Base-by-base conservation (phyloP, 2,329 filamentous ascomycete genomes). In the Sporothrix brasiliensis region DNA sequence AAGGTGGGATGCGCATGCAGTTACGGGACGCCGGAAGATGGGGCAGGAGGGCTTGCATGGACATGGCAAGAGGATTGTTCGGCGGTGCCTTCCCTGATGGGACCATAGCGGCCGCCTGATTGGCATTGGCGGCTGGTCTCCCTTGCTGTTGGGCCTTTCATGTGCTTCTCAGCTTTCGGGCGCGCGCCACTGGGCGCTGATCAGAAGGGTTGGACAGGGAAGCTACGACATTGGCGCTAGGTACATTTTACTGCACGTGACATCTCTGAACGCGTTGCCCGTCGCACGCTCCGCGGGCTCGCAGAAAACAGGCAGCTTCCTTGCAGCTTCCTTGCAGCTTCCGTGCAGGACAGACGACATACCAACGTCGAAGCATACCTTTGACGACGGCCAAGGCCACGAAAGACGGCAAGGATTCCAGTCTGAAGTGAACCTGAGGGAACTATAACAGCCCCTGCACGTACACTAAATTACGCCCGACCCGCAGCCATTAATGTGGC, bases 21-120 rank as follows among this genome's bases (percentile, higher is more conserved):
- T 49, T 49, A 16, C 44, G 61, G 61, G 44, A 44, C 47, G 30
- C 65, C 30, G 34, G 50, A n/a, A 54, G 65, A 27, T 44, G 65
- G 30, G 65, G 50, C 58, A 56, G 41, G 21, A 30, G 49, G 50
- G 34, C 27, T 27, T 54, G 65, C 44, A 49, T 30, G 41, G 41
- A 44, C 30, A 16, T 9, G 44, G 49, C 16, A 50, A 27, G 16
- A 58, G 27, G 16, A 41, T 60, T 50, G 67, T 53, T 50, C 67
- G 52, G 49, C 34, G 30, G 68, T 65, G 47, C 34, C 49, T 50
- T 50, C 49, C 49, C 49, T 50, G 19, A 50, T 69, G 19, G 39
- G 34, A 34, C 21, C 39, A 52, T 56, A 50, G 19, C 50, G 60
- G 44, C 49, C 67, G 60, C 54, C 61, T 72, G 71, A 68, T 72